Evolutionary conservation across 495 filamentous ascomycete genomes (phyloP).

Genomic region (Hyaloscypha hepaticicola): DNA sequence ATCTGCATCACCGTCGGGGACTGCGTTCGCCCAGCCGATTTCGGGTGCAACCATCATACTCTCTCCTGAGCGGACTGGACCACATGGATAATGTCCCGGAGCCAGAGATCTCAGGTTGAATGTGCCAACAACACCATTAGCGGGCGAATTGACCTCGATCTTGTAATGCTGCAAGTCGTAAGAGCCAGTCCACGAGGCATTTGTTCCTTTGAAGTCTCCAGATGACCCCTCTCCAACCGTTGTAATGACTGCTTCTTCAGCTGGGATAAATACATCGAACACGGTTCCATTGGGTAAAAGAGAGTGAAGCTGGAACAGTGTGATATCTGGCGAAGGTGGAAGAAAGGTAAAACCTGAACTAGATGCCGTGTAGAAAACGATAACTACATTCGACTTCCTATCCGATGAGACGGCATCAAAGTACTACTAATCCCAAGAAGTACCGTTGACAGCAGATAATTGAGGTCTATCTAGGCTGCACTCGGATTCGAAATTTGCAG

Average conservation of each 20-base stretch:
- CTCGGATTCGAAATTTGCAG: too few species aligned
- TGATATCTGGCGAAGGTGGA: background rate
- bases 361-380: background rate
- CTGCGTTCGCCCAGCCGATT: conserved; percentile 40
- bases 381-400: background rate
- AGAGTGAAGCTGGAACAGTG: background rate
- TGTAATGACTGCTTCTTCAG: conserved; percentile 1
- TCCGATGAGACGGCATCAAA: background rate
- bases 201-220: conserved; percentile 2
- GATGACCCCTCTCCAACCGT: conserved; percentile 10
- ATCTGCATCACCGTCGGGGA: conserved; percentile 36
- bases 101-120: conserved; percentile 15
- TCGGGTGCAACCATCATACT: conserved; percentile 33
- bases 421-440: background rate
- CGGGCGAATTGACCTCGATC: background rate
- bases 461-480: too few species aligned
- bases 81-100: conserved; percentile 21
- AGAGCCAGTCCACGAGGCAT: background rate
- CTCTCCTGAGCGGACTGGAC: conserved; percentile 31
- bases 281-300: conserved; percentile 15
- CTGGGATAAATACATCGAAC: background rate
- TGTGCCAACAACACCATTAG: conserved; percentile 17
- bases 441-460: background rate
- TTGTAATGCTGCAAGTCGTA: conserved; percentile 8
- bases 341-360: background rate